Conservation (phyloP, 2,329 filamentous ascomycete species). For the Verticillium isaacii region DNA sequence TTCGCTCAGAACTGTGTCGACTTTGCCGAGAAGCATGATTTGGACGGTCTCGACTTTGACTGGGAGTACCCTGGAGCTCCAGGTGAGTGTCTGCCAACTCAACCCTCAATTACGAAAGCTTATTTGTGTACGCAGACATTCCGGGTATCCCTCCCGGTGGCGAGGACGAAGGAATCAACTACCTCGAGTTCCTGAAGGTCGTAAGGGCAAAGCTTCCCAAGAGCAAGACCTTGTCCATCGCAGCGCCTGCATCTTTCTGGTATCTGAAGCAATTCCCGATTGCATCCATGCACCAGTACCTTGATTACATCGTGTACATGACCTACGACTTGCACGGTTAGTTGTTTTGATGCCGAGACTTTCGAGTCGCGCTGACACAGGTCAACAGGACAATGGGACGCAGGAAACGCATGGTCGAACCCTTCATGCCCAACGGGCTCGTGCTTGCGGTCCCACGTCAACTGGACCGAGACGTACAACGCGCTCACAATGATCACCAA, state of each 20-base stretch:
- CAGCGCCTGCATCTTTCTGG: slow-evolving; percentile 32
- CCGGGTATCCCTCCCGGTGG: slow-evolving; percentile 23
- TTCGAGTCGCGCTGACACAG: neutral
- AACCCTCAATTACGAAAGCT: neutral
- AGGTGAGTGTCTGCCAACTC: neutral
- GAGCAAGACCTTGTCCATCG: slow-evolving; percentile 27
- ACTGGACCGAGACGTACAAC: slow-evolving; percentile 28
- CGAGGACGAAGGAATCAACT: slow-evolving; percentile 21
- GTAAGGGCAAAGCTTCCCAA: slow-evolving; percentile 6
- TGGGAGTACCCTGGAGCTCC: slow-evolving; percentile 36
- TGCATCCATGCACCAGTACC: slow-evolving; percentile 17
- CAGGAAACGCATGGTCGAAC: slow-evolving; percentile 17
- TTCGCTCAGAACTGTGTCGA: neutral
- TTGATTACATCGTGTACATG: slow-evolving; percentile 31
- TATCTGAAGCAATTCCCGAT: slow-evolving; percentile 32
- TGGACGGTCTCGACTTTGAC: slow-evolving; percentile 34
- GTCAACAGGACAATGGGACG: slow-evolving; percentile 13
- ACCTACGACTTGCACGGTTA: slow-evolving; percentile 30
- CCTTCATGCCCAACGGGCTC: slow-evolving; percentile 21
- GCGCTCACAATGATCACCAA: slow-evolving; percentile 31
- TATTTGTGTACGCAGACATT: slow-evolving; percentile 17
- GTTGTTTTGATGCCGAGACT: slow-evolving; percentile 6
- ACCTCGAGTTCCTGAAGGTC: slow-evolving; percentile 22
- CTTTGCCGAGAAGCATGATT: slow-evolving; percentile 15
- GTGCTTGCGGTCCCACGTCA: slow-evolving; percentile 32